Evolutionary conservation across 345 rosid genomes (phyloP).

Genomic region (Lepidium sativum): DNA sequence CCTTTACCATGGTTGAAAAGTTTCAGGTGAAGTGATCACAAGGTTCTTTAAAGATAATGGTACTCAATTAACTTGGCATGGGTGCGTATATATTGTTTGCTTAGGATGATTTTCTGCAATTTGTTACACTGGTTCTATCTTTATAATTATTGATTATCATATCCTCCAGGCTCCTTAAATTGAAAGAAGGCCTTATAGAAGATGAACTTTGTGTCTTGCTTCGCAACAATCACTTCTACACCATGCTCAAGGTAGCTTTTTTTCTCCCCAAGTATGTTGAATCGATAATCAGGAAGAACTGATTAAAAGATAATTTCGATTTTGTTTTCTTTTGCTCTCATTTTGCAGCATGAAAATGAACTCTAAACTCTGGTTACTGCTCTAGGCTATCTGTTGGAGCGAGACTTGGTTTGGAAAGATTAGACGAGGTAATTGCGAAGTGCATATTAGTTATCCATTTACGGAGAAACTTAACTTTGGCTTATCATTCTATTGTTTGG

Average conservation of each 20-base stretch:
- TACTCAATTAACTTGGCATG: constrained; percentile 63
- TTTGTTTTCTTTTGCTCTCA: background rate
- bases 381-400: constrained; percentile 71
- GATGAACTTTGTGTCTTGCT: constrained; percentile 80
- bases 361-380: constrained; percentile 85
- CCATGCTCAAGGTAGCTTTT: constrained; percentile 69
- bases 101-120: background rate
- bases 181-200: constrained; percentile 64
- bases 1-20: background rate
- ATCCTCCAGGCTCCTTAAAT: constrained; percentile 54
- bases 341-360: constrained; percentile 52
- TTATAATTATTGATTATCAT: background rate
- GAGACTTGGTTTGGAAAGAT: constrained; percentile 82
- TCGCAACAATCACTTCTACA: constrained; percentile 89
- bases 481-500: background rate
- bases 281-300: background rate
- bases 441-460: background rate
- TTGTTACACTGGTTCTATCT: background rate
- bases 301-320: background rate
- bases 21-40: constrained; percentile 57
- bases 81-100: constrained; percentile 39
- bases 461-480: background rate
- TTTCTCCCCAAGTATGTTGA: background rate
- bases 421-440: constrained; percentile 48
- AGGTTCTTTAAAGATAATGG: constrained; percentile 56